Evolutionary conservation across 192 early-diverging fungal species (phyloP).

Genomic region (Kickxella alabastrina): DNA sequence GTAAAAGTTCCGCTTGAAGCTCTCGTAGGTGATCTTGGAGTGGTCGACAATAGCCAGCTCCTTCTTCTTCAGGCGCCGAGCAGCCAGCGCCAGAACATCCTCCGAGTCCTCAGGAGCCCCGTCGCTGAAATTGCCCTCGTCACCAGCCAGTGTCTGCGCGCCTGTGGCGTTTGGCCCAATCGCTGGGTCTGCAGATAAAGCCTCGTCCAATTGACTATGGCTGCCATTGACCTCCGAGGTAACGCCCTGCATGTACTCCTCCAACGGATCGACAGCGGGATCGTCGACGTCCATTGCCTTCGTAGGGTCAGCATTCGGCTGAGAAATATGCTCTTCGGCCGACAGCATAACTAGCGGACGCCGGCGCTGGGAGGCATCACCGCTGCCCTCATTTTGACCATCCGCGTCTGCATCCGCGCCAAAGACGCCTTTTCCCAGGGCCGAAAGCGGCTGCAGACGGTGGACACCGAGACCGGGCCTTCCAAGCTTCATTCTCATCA

Average conservation of each 20-base stretch:
- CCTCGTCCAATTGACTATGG: conserved; percentile 55
- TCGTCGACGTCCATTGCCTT: conserved; percentile 43
- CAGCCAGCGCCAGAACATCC: conserved; percentile 72
- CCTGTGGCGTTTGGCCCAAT: conserved; percentile 5
- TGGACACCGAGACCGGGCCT: conserved; percentile 42
- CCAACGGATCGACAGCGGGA: conserved; percentile 65
- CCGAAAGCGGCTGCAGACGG: conserved; percentile 42
- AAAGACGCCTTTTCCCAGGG: conserved; percentile 25
- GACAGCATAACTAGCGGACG: not conserved
- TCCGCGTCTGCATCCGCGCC: conserved; percentile 23
- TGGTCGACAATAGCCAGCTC: conserved; percentile 88
- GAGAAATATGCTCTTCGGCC: not conserved
- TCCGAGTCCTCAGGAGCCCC: conserved; percentile 54
- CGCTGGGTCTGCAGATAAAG: conserved; percentile 26
- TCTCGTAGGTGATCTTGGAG: conserved; percentile 75
- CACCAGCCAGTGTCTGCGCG: conserved; percentile 44
- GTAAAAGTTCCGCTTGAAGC: conserved; percentile 90
- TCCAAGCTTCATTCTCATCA: conserved; percentile 6
- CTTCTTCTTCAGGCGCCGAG: conserved; percentile 86
- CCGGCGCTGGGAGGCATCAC: not conserved
- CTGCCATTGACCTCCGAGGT: conserved; percentile 66
- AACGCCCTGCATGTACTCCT: conserved; percentile 88
- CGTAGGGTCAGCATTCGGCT: not conserved
- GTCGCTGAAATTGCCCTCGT: conserved; percentile 54
- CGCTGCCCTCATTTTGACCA: not conserved